Conservation (phyloP, 164 flowering plant genomes). For the Akebia trifoliata region DNA sequence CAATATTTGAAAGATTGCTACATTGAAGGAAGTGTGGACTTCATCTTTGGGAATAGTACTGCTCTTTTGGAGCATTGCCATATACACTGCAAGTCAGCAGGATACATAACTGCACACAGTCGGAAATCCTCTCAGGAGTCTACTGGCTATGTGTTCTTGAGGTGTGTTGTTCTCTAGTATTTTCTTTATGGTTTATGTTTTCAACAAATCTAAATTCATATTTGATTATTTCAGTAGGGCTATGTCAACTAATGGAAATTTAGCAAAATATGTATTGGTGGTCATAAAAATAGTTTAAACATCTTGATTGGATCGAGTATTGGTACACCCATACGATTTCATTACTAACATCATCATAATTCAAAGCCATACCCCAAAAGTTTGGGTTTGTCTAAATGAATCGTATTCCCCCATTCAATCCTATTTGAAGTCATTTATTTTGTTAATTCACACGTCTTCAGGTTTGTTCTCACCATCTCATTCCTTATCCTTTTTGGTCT, state of each 20-base stretch:
- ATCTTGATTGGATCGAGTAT: too few species aligned
- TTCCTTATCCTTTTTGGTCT: too few species aligned
- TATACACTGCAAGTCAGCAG: conserved; percentile 88
- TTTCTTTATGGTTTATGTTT: not conserved
- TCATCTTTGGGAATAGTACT: conserved; percentile 97
- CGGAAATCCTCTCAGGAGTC: conserved; percentile 91
- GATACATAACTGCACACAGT: conserved; percentile 90
- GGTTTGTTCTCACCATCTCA: too few species aligned
- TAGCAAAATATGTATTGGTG: too few species aligned
- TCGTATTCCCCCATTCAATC: too few species aligned
- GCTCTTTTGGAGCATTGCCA: conserved; percentile 95
- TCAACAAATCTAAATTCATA: not conserved
- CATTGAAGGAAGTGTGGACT: conserved; percentile 96
- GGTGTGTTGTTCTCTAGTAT: conserved; percentile 34
- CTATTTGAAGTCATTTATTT: too few species aligned
- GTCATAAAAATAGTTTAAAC: too few species aligned
- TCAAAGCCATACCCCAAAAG: too few species aligned
- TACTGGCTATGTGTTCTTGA: conserved; percentile 94
- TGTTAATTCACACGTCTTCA: too few species aligned
- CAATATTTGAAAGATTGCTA: conserved; percentile 92
- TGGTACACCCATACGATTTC: too few species aligned
- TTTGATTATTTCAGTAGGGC: not conserved
- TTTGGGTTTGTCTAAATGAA: too few species aligned
- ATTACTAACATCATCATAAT: too few species aligned
- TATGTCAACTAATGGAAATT: not conserved